Base-by-base conservation (phyloP, 2,329 filamentous ascomycete genomes). In the Fusarium odoratissimum region DNA sequence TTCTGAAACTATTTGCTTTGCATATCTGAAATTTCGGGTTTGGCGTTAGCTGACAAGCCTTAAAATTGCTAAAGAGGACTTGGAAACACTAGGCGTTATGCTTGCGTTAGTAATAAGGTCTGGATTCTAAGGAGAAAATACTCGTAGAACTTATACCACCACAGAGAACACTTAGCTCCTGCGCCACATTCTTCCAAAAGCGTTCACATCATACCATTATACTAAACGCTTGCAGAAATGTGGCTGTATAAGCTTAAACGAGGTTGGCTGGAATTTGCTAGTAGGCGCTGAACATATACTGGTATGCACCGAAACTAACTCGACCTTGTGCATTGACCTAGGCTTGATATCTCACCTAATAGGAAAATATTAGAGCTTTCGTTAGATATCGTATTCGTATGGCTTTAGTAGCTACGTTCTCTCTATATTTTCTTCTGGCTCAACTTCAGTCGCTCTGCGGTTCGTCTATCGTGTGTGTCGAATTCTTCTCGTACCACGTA, bases 401-500 rank as follows among this genome's bases (percentile, higher is more conserved):
- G 16, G 6, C 6, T 16, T 21, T 30, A 6, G 19, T 8, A 23
- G n/a, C 9, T 5, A 8, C 4, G 6, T 5, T 46, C 6, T 28
- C 12, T 6, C 12, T 45, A 9, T 30, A 12, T 7, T 14, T 1
- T 28, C 25, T 28, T 14, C 42, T 14, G 25, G 11, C 25, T 28
- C 6, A 28, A 45, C 19, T 21, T 21, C 1, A 45, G 44, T 28
- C 19, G 8, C 8, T 14, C 12, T 45, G 5, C 2, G 19, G 17
- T 3, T 28, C 5, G 4, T 28, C 23, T 7, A 45, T 3, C 5
- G 5, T 4, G 2, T 14, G n/a, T n/a, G 4, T 41, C 38, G 21
- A 4, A 9, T 14, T 41, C 5, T 14, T n/a, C 38, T 41, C 9
- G 0, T 31, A 31, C 30, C 30, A 12, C 30, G 11, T 31, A 31